Evolutionary conservation across 192 early-diverging fungal species (phyloP).

Genomic region (Linnemannia exigua): DNA sequence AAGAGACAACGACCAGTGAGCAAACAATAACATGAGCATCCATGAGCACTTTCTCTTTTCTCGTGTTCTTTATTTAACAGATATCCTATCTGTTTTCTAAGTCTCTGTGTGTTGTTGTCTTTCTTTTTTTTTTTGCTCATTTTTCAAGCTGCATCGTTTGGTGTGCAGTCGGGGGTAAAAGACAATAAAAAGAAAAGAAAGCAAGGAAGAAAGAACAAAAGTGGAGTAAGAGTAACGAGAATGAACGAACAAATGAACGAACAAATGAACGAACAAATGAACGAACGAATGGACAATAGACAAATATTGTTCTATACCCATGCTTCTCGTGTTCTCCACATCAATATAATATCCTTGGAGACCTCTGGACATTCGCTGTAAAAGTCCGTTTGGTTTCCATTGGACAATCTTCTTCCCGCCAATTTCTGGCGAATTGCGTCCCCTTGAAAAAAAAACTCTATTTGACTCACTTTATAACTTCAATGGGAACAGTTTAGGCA

Average conservation of each 20-base stretch:
- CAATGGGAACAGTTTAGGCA: not conserved
- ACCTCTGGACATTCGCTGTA: not conserved
- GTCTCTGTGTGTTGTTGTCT: not conserved
- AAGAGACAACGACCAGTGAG: not conserved
- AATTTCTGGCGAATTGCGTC: not conserved
- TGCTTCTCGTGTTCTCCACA: not conserved
- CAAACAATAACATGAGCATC: conserved; percentile 16
- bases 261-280: not conserved
- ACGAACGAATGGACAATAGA: not conserved
- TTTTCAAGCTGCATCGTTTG: not conserved
- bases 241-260: not conserved
- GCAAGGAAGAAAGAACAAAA: not conserved
- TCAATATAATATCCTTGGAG: not conserved
- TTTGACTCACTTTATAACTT: not conserved
- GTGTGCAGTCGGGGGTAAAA: not conserved
- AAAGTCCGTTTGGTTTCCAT: not conserved
- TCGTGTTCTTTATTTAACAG: conserved; percentile 2
- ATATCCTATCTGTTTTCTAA: not conserved
- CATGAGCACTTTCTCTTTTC: conserved; percentile 16
- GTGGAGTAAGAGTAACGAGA: not conserved
- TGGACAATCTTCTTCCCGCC: conserved; percentile 5
- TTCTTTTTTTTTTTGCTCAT: not conserved
- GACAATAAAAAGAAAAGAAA: not conserved
- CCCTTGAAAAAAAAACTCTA: not conserved
- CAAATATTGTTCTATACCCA: no score